These are phyloP conservation scores for Thelonectria blattea DNA, from an alignment of 2,329 filamentous ascomycete genomes.

Conservation along the genomic window DNA sequence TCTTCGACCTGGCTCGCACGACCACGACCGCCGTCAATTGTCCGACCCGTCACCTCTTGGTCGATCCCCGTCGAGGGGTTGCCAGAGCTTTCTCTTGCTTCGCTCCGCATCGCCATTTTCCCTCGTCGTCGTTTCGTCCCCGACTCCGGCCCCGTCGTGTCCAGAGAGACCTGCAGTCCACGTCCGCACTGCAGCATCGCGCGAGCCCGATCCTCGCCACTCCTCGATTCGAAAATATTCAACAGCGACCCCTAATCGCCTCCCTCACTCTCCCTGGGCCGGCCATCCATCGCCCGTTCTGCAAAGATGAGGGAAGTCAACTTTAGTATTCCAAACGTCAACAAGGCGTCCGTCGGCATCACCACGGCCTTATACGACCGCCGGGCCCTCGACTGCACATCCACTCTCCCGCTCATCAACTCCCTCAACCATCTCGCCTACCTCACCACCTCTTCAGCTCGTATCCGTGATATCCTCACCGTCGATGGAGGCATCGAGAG, in stretches of 20 bases:
- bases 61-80: conserved; percentile 26
- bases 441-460: conserved; percentile 94
- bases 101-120: conserved; percentile 8
- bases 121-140: too few species aligned
- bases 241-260: conserved; percentile 16
- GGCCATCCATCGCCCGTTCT: conserved; percentile 28
- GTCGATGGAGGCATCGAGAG: conserved; percentile 98
- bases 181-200: conserved; percentile 7
- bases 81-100: conserved; percentile 22
- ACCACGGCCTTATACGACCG: conserved; percentile 98
- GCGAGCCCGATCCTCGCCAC: conserved; percentile 17
- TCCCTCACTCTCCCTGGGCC: conserved; percentile 22
- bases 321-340: conserved; percentile 98
- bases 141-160: background rate
- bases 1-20: conserved; percentile 8
- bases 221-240: conserved; percentile 21
- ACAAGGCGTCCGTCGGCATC: conserved; percentile 98
- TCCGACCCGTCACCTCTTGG: conserved; percentile 18
- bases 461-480: conserved; percentile 96
- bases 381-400: conserved; percentile 96
- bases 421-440: conserved; percentile 98
- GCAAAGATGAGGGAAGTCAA: conserved; percentile 97
- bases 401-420: conserved; percentile 96
- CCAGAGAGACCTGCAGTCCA: conserved; percentile 2
- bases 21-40: conserved; percentile 14